Evolutionary conservation across 495 filamentous ascomycete species (phyloP).

Genomic region (Tetracladium marchalianum): DNA sequence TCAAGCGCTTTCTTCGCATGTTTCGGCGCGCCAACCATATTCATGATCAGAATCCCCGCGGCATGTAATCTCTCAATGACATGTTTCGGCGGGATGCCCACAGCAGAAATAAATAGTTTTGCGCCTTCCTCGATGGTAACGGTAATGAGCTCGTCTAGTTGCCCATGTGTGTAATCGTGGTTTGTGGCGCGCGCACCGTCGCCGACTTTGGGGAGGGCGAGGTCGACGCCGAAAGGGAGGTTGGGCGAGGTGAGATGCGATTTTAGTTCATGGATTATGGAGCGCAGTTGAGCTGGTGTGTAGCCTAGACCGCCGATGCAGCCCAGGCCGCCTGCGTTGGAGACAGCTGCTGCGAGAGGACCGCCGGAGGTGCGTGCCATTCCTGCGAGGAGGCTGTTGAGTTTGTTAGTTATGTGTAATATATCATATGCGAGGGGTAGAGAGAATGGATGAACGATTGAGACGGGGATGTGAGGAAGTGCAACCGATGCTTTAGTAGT

Average conservation of each 20-base stretch:
- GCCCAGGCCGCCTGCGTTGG: constrained; percentile 80
- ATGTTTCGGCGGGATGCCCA: constrained; percentile 64
- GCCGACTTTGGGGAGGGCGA: constrained; percentile 78
- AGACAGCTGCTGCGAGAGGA: constrained; percentile 72
- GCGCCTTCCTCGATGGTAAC: constrained; percentile 69
- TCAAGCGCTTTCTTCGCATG: constrained; percentile 78
- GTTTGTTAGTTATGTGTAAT: no score
- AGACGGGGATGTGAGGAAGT: no score
- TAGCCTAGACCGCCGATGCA: constrained; percentile 80
- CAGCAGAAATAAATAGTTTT: constrained; percentile 72
- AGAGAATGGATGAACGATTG: no score
- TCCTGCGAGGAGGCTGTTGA: constrained; percentile 54
- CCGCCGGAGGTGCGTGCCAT: constrained; percentile 79
- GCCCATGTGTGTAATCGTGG: constrained; percentile 82
- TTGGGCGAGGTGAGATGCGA: constrained; percentile 46
- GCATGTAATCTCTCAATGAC: constrained; percentile 64
- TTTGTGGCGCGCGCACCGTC: constrained; percentile 74
- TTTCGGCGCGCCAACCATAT: constrained; percentile 89
- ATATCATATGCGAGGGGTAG: no score
- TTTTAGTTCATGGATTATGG: constrained; percentile 78
- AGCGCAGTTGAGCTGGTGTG: constrained; percentile 65
- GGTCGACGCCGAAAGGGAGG: constrained; percentile 79
- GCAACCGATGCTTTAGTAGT: no score
- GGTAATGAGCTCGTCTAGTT: constrained; percentile 72
- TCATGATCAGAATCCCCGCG: constrained; percentile 75